Evolutionary conservation across 805 yeast species (phyloP).

Genomic region (Ogataea siamensis): DNA sequence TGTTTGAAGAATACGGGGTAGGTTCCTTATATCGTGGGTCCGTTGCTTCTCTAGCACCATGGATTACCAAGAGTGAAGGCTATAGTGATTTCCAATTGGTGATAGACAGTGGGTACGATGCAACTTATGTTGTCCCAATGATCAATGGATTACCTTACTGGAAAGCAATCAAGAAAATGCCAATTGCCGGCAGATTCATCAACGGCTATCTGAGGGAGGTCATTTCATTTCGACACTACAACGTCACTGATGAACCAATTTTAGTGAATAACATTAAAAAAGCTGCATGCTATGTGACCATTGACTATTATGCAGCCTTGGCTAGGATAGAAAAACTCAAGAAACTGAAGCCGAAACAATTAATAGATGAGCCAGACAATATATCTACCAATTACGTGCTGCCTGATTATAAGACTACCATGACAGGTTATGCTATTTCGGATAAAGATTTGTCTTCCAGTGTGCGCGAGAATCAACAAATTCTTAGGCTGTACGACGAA

Average conservation of each 20-base stretch:
- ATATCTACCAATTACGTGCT: constrained; percentile 67
- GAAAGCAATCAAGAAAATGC: constrained; percentile 73
- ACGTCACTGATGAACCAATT: constrained; percentile 87
- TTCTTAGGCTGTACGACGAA: constrained; percentile 73
- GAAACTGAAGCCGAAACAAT: constrained; percentile 19
- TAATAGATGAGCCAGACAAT: constrained; percentile 26
- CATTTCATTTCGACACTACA: constrained; percentile 87
- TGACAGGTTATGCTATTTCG: constrained; percentile 55
- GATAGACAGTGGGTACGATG: constrained; percentile 83
- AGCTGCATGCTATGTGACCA: constrained; percentile 65
- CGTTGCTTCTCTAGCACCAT: constrained; percentile 60
- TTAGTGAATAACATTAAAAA: constrained; percentile 86
- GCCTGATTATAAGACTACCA: constrained; percentile 83
- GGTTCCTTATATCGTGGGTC: constrained; percentile 65
- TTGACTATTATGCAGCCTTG: constrained; percentile 43
- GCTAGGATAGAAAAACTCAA: constrained; percentile 28
- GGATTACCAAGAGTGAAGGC: constrained; percentile 38
- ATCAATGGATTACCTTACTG: constrained; percentile 73
- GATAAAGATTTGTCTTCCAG: constrained; percentile 15
- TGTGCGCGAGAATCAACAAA: constrained; percentile 40
- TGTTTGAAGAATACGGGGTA: constrained; percentile 92
- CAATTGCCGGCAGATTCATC: constrained; percentile 82
- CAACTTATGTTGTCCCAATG: constrained; percentile 85
- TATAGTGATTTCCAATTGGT: constrained; percentile 67
- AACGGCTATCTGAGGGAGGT: constrained; percentile 83